Conservation (phyloP, 2,329 filamentous ascomycete genomes). For the Escovopsis sp. region DNA sequence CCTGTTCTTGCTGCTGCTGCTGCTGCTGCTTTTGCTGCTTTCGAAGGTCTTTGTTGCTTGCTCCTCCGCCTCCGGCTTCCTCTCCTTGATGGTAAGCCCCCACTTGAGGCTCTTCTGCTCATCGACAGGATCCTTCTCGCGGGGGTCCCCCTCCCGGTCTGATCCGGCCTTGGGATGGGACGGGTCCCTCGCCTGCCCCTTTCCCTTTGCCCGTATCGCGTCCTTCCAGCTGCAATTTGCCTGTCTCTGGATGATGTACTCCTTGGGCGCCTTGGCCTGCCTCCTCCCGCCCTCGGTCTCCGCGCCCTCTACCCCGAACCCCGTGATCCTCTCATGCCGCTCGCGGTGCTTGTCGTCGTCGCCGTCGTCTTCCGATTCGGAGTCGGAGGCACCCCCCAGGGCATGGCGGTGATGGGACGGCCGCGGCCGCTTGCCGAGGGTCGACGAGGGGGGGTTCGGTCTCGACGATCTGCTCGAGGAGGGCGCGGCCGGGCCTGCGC, state of each 20-base stretch:
- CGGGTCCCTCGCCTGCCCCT: slow-evolving; percentile 35
- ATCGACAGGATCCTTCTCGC: slow-evolving; percentile 26
- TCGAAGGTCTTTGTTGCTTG: slow-evolving; percentile 13
- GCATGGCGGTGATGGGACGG: slow-evolving; percentile 18
- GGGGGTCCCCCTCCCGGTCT: slow-evolving; percentile 20
- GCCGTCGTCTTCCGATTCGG: slow-evolving; percentile 23
- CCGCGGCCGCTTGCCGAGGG: slow-evolving; percentile 34
- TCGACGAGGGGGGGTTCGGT: slow-evolving; percentile 26
- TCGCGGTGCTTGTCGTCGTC: slow-evolving; percentile 9
- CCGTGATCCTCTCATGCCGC: slow-evolving; percentile 33
- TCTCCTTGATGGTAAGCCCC: slow-evolving; percentile 33
- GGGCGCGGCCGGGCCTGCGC: slow-evolving; percentile 10
- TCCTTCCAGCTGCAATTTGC: slow-evolving; percentile 49
- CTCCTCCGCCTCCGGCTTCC: slow-evolving; percentile 38
- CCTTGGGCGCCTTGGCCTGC: slow-evolving; percentile 12
- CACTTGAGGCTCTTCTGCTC: slow-evolving; percentile 40
- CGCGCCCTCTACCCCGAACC: slow-evolving; percentile 31
- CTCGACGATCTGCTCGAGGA: slow-evolving; percentile 16
- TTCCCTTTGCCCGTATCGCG: slow-evolving; percentile 28
- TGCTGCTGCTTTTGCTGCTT: slow-evolving; percentile 42
- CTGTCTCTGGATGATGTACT: slow-evolving; percentile 42
- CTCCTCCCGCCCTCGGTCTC: slow-evolving; percentile 25
- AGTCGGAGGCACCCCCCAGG: slow-evolving; percentile 27
- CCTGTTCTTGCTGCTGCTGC: slow-evolving; percentile 11
- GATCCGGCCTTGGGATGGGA: slow-evolving; percentile 42